Percentiles rank a stretch among this genome's conserved stretches.
Conservation (phyloP, 1,284 basidiomycete species). For the Heterobasidion irregulare region DNA sequence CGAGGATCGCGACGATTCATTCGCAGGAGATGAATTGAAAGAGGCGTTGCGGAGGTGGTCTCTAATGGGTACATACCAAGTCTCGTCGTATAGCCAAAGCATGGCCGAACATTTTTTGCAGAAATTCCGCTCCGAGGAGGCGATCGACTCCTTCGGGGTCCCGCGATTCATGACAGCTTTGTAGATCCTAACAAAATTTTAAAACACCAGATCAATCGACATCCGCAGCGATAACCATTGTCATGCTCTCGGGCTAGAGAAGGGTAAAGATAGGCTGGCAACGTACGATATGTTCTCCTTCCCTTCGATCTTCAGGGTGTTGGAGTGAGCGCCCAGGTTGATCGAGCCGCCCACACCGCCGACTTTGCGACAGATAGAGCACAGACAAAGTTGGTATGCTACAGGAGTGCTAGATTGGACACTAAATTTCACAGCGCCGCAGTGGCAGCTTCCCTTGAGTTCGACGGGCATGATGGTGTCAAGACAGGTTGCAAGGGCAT, state of each 20-base stretch:
- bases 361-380: constrained; percentile 58
- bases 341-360: constrained; percentile 51
- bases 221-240: too few species aligned
- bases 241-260: neutral
- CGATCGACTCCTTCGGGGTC: constrained; percentile 34
- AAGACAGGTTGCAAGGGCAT: neutral
- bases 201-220: too few species aligned
- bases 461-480: constrained; percentile 37
- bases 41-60: too few species aligned
- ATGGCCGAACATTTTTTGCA: constrained; percentile 51
- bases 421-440: constrained; percentile 45
- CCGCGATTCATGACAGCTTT: constrained; percentile 46
- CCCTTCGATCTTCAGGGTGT: constrained; percentile 42
- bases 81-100: constrained; percentile 50
- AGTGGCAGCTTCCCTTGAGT: constrained; percentile 53
- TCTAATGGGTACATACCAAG: constrained; percentile 29
- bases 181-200: constrained; percentile 32
- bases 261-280: neutral
- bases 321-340: constrained; percentile 42
- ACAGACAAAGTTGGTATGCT: constrained; percentile 54
- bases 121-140: constrained; percentile 47
- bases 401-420: constrained; percentile 46
- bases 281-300: constrained; percentile 41
- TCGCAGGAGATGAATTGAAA: neutral
- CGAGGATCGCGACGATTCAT: neutral